These are phyloP conservation scores for Candida maltosa DNA, from an alignment of 805 yeast genomes.

Conservation along the genomic window DNA sequence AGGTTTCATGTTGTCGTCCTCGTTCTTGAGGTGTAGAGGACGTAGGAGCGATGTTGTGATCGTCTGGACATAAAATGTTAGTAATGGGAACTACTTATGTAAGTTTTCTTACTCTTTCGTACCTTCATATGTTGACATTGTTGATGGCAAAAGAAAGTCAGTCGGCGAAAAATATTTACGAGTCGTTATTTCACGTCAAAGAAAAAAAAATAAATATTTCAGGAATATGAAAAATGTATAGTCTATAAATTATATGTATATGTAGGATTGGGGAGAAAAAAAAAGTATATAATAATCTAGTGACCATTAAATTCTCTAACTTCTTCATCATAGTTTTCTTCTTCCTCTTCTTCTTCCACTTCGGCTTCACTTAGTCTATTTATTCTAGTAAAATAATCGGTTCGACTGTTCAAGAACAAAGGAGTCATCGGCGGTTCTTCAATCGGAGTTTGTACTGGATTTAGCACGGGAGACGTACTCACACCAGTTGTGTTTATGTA, in stretches of 20 bases:
- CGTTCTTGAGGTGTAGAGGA: slow-evolving; percentile 1
- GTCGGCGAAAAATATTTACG: too few relatives aligned
- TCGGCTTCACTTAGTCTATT: slow-evolving; percentile 6
- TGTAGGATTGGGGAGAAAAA: too few relatives aligned
- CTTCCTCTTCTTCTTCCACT: slow-evolving; percentile 7
- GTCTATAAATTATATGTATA: too few relatives aligned
- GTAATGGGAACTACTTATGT: slow-evolving; percentile 10
- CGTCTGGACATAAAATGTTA: slow-evolving; percentile 23
- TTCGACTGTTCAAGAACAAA: slow-evolving; percentile 18
- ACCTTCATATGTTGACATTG: slow-evolving; percentile 46
- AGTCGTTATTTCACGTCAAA: too few relatives aligned
- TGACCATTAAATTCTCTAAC: background rate
- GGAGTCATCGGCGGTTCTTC: slow-evolving; percentile 47
- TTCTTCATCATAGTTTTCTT: background rate
- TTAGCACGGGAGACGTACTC: slow-evolving; percentile 26
- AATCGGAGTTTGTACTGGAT: slow-evolving; percentile 41
- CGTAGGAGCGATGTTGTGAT: slow-evolving; percentile 27
- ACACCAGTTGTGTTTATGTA: slow-evolving; percentile 9
- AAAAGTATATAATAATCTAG: too few relatives aligned
- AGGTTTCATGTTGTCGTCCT: slow-evolving; percentile 28
- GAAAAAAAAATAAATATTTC: too few relatives aligned
- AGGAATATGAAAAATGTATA: too few relatives aligned
- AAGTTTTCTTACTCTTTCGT: slow-evolving; percentile 15
- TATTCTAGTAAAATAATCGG: slow-evolving; percentile 7
- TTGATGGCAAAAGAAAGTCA: background rate